A percentile compares a stretch with the other conserved stretches of the same genome.
phyloP scores from a whole-genome alignment of 768 basidiomycete genomes.

The Amanita pallidorosea region DNA sequence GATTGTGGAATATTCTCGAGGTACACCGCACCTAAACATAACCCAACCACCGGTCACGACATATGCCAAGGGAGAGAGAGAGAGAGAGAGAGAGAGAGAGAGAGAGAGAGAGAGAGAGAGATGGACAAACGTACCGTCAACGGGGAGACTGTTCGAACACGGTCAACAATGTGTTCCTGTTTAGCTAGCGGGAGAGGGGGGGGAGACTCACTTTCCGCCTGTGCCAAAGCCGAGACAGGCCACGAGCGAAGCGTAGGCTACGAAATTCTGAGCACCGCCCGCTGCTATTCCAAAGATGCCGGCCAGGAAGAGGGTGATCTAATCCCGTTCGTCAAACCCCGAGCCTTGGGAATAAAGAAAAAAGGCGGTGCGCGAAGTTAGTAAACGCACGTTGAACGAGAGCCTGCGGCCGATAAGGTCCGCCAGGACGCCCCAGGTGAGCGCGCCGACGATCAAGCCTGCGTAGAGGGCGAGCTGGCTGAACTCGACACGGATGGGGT shows the following conservation, averaged over 20 bases:
- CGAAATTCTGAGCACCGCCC: constrained; percentile 35
- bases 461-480: constrained; percentile 35
- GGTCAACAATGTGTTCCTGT: neutral
- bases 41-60: neutral
- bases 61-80: too few species aligned
- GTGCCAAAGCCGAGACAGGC: constrained; percentile 40
- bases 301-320: constrained; percentile 23
- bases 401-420: constrained; percentile 36
- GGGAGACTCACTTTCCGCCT: constrained; percentile 35
- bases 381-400: constrained; percentile 32
- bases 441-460: constrained; percentile 37
- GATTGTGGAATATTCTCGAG: constrained; percentile 33
- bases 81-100: too few species aligned
- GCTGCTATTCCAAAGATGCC: constrained; percentile 45
- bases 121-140: constrained; percentile 27
- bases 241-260: constrained; percentile 33
- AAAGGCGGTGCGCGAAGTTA: too few species aligned
- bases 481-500: constrained; percentile 33
- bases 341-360: too few species aligned
- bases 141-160: constrained; percentile 24
- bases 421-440: constrained; percentile 36
- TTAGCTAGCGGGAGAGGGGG: constrained; percentile 10
- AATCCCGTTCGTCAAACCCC: neutral
- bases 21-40: constrained; percentile 25
- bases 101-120: too few species aligned